Evolutionary conservation across 192 early-diverging fungal species (phyloP).

Genomic region (Backusella liffmaniae): DNA sequence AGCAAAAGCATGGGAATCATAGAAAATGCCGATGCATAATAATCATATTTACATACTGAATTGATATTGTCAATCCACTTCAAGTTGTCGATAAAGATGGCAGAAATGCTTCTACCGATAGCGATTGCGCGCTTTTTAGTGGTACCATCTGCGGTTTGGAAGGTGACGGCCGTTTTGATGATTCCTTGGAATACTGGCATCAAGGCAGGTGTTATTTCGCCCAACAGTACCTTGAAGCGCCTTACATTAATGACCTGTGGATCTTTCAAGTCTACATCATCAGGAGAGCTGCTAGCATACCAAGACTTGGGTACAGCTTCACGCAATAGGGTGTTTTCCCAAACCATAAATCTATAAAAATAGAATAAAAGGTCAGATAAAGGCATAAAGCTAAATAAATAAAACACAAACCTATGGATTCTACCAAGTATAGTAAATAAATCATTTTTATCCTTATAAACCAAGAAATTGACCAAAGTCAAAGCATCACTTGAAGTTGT

Average conservation of each 20-base stretch:
- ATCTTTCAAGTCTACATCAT: constrained; percentile 38
- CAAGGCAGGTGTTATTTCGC: constrained; percentile 62
- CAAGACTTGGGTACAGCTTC: constrained; percentile 59
- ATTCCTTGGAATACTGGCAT: constrained; percentile 62
- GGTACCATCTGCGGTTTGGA: constrained; percentile 15
- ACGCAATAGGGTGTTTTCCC: constrained; percentile 62
- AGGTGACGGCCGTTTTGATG: constrained; percentile 54
- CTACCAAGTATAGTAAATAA: constrained; percentile 48
- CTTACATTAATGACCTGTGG: constrained; percentile 64
- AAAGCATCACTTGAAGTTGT: constrained; percentile 61
- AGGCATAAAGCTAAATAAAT: not conserved
- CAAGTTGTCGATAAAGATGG: constrained; percentile 51
- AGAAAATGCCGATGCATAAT: constrained; percentile 55
- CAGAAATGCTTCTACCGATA: constrained; percentile 35
- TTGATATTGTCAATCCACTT: constrained; percentile 19
- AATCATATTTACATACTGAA: constrained; percentile 42
- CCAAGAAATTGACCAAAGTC: constrained; percentile 58
- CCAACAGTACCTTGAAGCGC: constrained; percentile 61
- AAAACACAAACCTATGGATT: constrained; percentile 49
- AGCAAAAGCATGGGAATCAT: constrained; percentile 56
- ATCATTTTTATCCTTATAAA: constrained; percentile 44
- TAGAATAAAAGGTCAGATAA: not conserved
- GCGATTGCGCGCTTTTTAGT: constrained; percentile 50
- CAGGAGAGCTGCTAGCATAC: constrained; percentile 48
- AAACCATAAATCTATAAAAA: constrained; percentile 42